Evolutionary conservation across 176 grass and related monocot species (phyloP), one percentile per base, ranked within the genome.

Genomic region (Ensete glaucum): DNA sequence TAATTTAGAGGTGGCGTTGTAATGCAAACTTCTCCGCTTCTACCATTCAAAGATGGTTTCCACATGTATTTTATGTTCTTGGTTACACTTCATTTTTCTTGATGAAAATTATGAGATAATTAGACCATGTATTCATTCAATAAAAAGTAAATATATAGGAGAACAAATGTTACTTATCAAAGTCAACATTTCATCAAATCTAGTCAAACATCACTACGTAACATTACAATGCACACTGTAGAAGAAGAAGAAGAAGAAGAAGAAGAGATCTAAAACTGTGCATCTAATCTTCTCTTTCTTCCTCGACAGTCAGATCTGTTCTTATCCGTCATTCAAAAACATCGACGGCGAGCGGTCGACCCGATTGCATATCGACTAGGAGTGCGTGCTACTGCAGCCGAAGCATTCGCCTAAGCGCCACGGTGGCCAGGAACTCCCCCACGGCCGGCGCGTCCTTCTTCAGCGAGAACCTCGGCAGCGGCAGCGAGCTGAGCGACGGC

Each of bases 401-500:
- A 11, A 89, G 80, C 60, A 85, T 64, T 13, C 83, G 87, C 77
- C 83, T 82, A 62, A 85, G 83, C 50, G 68, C 68, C 20, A 77
- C 73, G 13, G 83, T 85, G 0, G 77, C 75, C 34, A 50, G 54
- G 16, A 24, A 68, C 25, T 79, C 77, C 3, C 69, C 54, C 53
- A 52, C 3, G 8, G 19, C 66, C 23, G 43, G 21, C 1, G 1
- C 57, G 23, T 29, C 80, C 53, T 71, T 55, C 77, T 78, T 87
- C 21, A 50, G 4, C 15, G 69, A 48, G 82, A 85, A 91, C 43
- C 82, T 80, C 24, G 85, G 89, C 64, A 91, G 70, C 64, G 89
- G 85, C 74, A 88, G 74, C 48, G 77, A 57, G 74, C 85, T 88
- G 19, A 85, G 85, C 74, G 81, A 82, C 16, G 89, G 85, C 51